These are phyloP conservation scores for Centaurea solstitialis DNA, from an alignment of 129 eudicot genomes.

Conservation along the genomic window DNA sequence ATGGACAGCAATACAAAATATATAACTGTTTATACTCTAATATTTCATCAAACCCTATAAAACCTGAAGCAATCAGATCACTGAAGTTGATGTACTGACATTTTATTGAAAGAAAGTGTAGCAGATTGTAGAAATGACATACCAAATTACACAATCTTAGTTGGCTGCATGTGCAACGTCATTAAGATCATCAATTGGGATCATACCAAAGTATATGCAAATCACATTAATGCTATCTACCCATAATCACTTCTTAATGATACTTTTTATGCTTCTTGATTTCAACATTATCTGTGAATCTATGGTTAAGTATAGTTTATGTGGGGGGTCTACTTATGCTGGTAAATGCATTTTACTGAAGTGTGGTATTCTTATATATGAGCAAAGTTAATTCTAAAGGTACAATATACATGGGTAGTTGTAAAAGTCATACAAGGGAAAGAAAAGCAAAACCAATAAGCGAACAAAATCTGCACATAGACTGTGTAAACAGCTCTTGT, in stretches of 20 bases:
- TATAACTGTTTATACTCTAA: background rate
- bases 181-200: background rate
- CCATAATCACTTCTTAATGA: background rate
- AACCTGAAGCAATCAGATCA: background rate
- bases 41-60: background rate
- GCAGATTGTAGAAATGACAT: slow-evolving; percentile 11
- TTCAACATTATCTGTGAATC: background rate
- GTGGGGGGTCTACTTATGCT: background rate
- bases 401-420: background rate
- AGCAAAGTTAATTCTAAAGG: background rate
- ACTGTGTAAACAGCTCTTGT: background rate
- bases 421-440: background rate
- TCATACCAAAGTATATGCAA: background rate
- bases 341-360: background rate
- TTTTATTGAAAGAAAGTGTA: background rate
- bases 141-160: slow-evolving; percentile 1
- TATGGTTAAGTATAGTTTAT: background rate
- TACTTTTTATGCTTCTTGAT: background rate
- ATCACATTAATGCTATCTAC: background rate
- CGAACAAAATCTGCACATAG: background rate
- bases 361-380: background rate
- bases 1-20: background rate
- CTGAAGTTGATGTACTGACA: background rate
- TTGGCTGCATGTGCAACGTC: background rate
- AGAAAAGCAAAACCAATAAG: background rate